Base-by-base conservation (phyloP, 2,329 filamentous ascomycete species). In the Cladosporium cucumerinum region DNA sequence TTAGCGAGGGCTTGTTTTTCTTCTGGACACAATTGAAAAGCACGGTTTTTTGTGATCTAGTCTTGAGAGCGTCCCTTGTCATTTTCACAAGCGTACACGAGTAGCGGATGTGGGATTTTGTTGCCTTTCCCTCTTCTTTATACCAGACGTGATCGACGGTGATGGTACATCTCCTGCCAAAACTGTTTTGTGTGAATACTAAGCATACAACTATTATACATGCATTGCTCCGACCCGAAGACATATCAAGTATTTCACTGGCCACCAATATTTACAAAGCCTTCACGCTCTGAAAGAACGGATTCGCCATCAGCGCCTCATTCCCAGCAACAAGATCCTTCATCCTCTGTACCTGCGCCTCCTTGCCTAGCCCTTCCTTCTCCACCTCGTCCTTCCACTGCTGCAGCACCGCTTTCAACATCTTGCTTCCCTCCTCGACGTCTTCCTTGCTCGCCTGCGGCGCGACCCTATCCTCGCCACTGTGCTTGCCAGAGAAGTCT, bases 401-500 rank as follows among this genome's bases (percentile, higher is more conserved):
- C 48, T 90, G 79, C 65, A 99, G 79, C 74, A 97, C 84, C 55
- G 89, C 86, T 80, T 98, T 98, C 57, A 99, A 82, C 78, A 96
- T 80, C 26, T 85, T 85, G 75, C 90, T 97, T 8, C 95, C 95
- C 75, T 94, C 87, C 72, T 97, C 93, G 0, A 98, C 90, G 70
- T 99, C 93, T 68, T 93, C 86, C 72, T 92, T 93, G 69, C 85
- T 90, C 75, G 92, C 92, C 70, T 86, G 80, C 51, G 85, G 36
- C 49, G 32, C 32, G 6, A 32, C n/a, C n/a, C n/a, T 34, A 23
- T 32, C 32, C 18, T 57, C 54, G n/a, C 54, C 54, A 14, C 28
- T 39, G 71, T 91, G 87, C 79, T 93, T 93, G 59, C 86, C 86
- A 0, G 91, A 90, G 72, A 99, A 99, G 76, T 99, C 95, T 77